Conservation (phyloP, 805 yeast species). For the Starmerella asiatica region DNA sequence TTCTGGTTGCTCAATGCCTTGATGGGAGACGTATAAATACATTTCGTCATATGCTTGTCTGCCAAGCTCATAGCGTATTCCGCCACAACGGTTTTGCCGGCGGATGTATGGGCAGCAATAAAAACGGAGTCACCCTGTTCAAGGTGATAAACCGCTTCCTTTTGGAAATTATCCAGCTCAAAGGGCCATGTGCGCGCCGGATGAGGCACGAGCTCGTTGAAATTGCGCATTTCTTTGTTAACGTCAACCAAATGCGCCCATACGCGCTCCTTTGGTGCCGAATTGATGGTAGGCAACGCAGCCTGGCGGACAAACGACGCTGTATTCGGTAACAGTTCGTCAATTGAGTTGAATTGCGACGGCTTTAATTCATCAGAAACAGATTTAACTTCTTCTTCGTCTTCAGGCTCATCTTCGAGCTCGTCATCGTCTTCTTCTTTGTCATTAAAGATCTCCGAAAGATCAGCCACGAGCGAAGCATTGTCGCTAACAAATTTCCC, state of each 20-base stretch:
- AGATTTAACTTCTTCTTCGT: constrained; percentile 1
- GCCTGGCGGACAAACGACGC: constrained; percentile 33
- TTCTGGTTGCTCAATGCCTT: constrained; percentile 84
- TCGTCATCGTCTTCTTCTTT: constrained; percentile 8
- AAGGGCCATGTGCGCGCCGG: constrained; percentile 94
- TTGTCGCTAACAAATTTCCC: constrained; percentile 28
- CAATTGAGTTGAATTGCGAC: constrained; percentile 26
- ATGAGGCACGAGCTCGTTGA: constrained; percentile 75
- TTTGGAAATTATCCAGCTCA: constrained; percentile 85
- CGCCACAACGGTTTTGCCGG: constrained; percentile 97
- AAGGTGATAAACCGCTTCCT: constrained; percentile 89
- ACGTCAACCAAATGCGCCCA: constrained; percentile 97
- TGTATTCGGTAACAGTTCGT: constrained; percentile 39
- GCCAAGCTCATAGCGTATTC: constrained; percentile 98
- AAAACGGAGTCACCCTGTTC: constrained; percentile 98
- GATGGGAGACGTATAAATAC: constrained; percentile 91
- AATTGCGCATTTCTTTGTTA: constrained; percentile 69
- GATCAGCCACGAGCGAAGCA: no score
- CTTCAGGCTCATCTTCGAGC: constrained; percentile 6
- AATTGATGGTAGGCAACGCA: background rate
- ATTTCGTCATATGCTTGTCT: constrained; percentile 85
- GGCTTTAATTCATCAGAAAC: constrained; percentile 1
- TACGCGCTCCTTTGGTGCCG: constrained; percentile 33
- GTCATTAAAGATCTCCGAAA: constrained; percentile 8
- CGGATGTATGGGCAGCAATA: constrained; percentile 97